phyloP scores from a whole-genome alignment of 306 rosid species.

The Rubus idaeus region DNA sequence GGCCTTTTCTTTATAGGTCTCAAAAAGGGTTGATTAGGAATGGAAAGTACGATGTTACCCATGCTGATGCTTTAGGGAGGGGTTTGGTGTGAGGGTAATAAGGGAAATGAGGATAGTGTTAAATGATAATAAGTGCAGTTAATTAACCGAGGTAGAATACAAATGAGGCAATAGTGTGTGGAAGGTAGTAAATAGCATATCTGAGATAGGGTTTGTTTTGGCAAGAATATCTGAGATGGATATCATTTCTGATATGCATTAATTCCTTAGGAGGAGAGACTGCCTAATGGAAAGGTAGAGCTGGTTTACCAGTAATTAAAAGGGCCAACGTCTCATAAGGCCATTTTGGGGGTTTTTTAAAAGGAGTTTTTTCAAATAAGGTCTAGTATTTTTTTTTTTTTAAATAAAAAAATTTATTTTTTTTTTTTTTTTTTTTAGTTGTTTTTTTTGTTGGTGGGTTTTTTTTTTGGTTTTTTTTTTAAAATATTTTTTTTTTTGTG shows the following conservation, averaged over 20 bases:
- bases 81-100: neutral
- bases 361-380: no score
- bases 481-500: no score
- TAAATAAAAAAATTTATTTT: no score
- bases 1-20: neutral
- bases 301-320: neutral
- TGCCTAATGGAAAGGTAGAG: no score
- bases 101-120: neutral
- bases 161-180: neutral
- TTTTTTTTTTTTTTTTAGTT: no score
- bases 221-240: neutral
- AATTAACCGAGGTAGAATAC: neutral
- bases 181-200: neutral
- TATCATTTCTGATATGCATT: neutral
- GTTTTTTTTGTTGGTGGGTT: no score
- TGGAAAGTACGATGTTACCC: neutral
- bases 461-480: no score
- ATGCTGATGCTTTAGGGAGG: neutral
- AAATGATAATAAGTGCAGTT: neutral
- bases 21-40: neutral
- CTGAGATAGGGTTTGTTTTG: no score
- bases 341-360: no score
- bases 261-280: neutral
- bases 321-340: no score
- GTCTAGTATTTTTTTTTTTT: no score